Conservation (phyloP, 306 rosid species). For the Castanopsis chinensis region DNA sequence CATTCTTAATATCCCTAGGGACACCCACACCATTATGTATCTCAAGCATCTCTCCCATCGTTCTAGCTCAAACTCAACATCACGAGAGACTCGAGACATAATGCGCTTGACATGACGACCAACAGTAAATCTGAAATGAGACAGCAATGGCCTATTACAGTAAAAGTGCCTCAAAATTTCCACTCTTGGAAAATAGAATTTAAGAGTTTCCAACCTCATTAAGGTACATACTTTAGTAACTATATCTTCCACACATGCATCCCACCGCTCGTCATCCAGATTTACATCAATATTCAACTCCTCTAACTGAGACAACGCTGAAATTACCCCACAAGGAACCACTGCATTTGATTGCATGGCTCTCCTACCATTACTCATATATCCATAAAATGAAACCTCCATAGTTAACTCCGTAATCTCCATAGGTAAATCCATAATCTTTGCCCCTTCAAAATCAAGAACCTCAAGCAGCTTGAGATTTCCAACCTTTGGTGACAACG, state of each 20-base stretch:
- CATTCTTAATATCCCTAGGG: background rate
- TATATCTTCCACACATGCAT: background rate
- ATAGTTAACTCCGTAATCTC: background rate
- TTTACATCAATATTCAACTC: slow-evolving; percentile 11
- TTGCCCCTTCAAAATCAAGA: background rate
- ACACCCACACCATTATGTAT: background rate
- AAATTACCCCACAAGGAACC: background rate
- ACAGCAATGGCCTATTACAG: fast-evolving
- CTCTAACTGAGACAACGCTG: background rate
- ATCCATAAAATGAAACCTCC: background rate
- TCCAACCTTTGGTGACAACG: background rate
- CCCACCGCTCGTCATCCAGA: slow-evolving; percentile 2
- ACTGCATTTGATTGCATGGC: background rate
- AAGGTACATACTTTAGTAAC: background rate
- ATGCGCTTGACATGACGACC: background rate
- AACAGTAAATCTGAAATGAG: background rate
- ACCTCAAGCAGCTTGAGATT: background rate
- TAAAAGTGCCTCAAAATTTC: background rate
- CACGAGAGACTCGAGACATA: background rate
- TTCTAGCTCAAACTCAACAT: background rate
- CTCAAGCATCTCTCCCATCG: background rate
- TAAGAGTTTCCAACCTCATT: background rate
- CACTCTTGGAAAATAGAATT: background rate
- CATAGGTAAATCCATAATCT: background rate
- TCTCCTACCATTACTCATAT: background rate